phyloP scores from a whole-genome alignment of 257 asterid genomes.

The Jacaranda mimosifolia region DNA sequence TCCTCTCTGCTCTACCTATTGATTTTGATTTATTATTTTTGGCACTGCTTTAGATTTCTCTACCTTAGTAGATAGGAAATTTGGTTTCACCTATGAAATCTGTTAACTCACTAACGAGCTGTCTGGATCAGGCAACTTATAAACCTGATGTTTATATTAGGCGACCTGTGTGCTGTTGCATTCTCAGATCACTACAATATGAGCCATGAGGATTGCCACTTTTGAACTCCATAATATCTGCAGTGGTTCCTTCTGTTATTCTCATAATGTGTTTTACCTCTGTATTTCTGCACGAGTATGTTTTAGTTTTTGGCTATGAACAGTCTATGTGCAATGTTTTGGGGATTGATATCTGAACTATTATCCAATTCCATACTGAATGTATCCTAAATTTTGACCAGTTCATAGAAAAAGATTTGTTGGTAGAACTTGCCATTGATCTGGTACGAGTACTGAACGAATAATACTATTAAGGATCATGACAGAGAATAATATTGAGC shows the following conservation, averaged over 20 bases:
- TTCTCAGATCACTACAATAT: background rate
- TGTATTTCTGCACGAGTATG: background rate
- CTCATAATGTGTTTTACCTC: background rate
- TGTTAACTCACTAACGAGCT: background rate
- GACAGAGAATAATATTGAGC: background rate
- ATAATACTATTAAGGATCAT: background rate
- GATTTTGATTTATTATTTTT: background rate
- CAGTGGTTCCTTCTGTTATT: background rate
- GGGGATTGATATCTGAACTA: background rate
- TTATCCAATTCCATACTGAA: background rate
- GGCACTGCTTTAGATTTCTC: background rate
- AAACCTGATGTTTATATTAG: background rate
- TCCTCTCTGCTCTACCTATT: background rate
- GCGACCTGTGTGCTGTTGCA: background rate
- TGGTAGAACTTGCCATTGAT: background rate
- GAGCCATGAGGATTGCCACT: slow-evolving; percentile 11
- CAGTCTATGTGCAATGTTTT: background rate
- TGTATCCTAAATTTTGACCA: background rate
- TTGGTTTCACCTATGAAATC: background rate
- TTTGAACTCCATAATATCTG: background rate
- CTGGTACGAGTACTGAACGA: background rate
- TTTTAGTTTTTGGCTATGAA: background rate
- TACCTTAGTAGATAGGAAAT: background rate
- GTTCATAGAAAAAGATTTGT: background rate
- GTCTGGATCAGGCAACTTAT: background rate